Evolutionary conservation across 2,329 filamentous ascomycete species (phyloP), one percentile per base, ranked within the genome.

Genomic region (Diplodia mutila): DNA sequence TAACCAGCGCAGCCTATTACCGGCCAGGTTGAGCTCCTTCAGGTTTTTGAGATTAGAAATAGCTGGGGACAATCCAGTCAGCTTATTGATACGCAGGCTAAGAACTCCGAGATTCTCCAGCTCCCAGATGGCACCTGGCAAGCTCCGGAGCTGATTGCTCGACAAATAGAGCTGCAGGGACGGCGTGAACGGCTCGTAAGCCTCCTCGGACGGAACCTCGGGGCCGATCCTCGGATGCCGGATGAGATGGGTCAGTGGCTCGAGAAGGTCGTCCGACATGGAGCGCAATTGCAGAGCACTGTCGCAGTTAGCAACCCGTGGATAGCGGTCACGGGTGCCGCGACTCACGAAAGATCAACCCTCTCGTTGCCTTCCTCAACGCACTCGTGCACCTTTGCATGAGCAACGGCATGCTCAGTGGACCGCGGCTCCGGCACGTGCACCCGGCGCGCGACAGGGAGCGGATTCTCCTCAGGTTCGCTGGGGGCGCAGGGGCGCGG

Each of bases 61-160:
- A 3, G 83, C 81, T 0, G 87, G 80, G 1, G 90, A 87, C 2
- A 93, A 78, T 72, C 90, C 85, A 0, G 78, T 79, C 16, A 93
- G 81, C 27, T 82, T 76, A 72, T 92, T 92, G 69, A 84, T 85
- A 42, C 90, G 86, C 18, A 93, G 81, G 71, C 86, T 91, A 14
- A 93, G 83, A 18, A 89, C 85, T 0, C 86, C 89, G 34, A 92
- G 80, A 71, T 87, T 80, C 25, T 87, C 80, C 2, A 92, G 78
- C 55, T 86, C 83, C 72, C 91, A 90, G 2, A 92, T 76, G 57
- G 86, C 85, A 2, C 82, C 80, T 0, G 90, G 90, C 1, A 91
- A 79, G 16, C 79, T 78, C 2, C 75, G 77, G 4, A 93, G 81
- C 0, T 76, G 74, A 72, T 92, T 93, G 64, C 81, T 82, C 14